Base-by-base conservation (phyloP, 805 yeast species). In the Saccharomycopsis sp. region DNA sequence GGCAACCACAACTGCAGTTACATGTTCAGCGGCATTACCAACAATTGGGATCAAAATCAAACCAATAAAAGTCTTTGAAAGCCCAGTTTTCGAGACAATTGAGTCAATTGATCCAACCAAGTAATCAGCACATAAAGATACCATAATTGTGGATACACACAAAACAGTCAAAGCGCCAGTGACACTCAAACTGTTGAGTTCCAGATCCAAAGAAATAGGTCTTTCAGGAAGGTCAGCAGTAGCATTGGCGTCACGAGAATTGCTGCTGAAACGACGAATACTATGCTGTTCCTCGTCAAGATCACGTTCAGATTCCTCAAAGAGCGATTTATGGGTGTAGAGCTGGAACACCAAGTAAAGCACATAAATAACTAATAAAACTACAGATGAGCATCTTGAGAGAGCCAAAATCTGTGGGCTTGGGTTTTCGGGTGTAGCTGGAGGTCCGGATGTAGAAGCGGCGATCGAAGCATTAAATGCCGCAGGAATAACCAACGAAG, bases 1-100 rank as follows among this genome's bases (percentile, higher is more conserved):
- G 22, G 99, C 98, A 54, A 94, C 98, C 62, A 90, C 81, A 42
- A 94, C 87, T 2, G 98, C 97, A 19, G 99, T 94, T 56, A 90
- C 98, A 72, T 94, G 99, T 72, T 94, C 99, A 12, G 98, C 98
- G 2, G 99, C 99, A 68, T 94, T 94, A 58, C 98, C 99, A 25
- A 94, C 98, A 63, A 94, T 93, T 47, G 99, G 99, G 62, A 94
- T 86, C 52, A 94, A 83, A 65, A 94, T 86, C 64, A 94, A 78
- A 70, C 98, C 98, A 67, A 94, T 90, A 67, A 94, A 94, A 0
- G 98, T 91, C 79, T 93, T 92, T 51, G 97, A 88, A 57, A 94
- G 77, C 2, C 97, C 97, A 1, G 96, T 83, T 34, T 83, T 74
- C 59, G 77, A 88, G 42, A 94, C 98, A 63, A 93, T 83, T 58